Conservation (phyloP, 2,329 filamentous ascomycete species). For the Neonectria hederae region DNA sequence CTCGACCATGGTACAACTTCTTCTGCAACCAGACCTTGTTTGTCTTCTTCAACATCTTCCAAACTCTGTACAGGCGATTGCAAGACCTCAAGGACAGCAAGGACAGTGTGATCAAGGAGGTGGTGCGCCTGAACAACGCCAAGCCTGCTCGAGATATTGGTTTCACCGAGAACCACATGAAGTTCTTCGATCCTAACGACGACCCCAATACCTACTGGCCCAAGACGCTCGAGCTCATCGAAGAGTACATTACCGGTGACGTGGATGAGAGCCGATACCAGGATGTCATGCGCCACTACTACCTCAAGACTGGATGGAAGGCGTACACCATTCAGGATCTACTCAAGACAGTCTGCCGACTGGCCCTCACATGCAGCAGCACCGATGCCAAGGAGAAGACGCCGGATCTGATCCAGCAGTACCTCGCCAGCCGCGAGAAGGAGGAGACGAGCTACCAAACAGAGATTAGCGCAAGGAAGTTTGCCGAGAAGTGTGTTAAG, state of each 20-base stretch:
- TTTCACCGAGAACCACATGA: slow-evolving; percentile 79
- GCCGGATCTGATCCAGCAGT: slow-evolving; percentile 87
- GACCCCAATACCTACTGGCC: slow-evolving; percentile 79
- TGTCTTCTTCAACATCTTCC: slow-evolving; percentile 93
- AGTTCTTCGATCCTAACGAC: slow-evolving; percentile 76
- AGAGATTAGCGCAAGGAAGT: slow-evolving; percentile 90
- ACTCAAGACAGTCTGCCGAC: slow-evolving; percentile 80
- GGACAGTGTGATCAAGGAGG: slow-evolving; percentile 75
- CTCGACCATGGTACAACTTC: slow-evolving; percentile 84
- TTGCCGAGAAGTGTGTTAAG: slow-evolving; percentile 91
- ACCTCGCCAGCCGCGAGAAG: slow-evolving; percentile 81
- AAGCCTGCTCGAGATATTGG: slow-evolving; percentile 88
- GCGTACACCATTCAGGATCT: slow-evolving; percentile 93
- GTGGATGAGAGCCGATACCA: slow-evolving; percentile 86
- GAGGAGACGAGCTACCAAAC: slow-evolving; percentile 89
- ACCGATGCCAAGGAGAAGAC: slow-evolving; percentile 93
- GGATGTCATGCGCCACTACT: slow-evolving; percentile 90
- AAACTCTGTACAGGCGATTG: slow-evolving; percentile 88
- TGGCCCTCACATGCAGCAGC: slow-evolving; percentile 84
- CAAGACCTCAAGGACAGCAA: slow-evolving; percentile 84
- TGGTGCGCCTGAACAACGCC: slow-evolving; percentile 75
- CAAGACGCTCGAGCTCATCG: slow-evolving; percentile 84
- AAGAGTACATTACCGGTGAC: slow-evolving; percentile 85
- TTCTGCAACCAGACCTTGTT: slow-evolving; percentile 93
- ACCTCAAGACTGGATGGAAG: slow-evolving; percentile 90